Percentiles rank a stretch among this genome's conserved stretches.
Conservation (phyloP, 2,329 filamentous ascomycete genomes). For the Byssochlamys sp. region DNA sequence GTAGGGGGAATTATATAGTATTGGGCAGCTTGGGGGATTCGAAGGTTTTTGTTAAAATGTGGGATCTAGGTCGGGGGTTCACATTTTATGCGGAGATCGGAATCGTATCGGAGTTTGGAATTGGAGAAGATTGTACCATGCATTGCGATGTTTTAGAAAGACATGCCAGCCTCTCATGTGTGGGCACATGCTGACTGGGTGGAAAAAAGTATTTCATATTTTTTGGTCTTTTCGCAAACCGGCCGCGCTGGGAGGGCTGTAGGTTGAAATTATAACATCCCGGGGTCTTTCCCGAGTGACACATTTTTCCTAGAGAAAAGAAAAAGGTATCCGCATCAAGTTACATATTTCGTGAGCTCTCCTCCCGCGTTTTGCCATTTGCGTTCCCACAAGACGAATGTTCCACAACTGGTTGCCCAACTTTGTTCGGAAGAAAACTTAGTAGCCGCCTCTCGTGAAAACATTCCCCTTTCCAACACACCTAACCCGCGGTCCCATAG, state of each 20-base stretch:
- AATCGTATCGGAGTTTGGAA: neutral
- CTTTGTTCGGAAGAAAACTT: neutral
- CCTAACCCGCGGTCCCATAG: conserved; percentile 32
- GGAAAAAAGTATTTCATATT: conserved; percentile 26
- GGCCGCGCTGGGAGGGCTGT: conserved; percentile 21
- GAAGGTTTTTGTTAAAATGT: neutral
- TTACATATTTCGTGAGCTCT: conserved; percentile 34
- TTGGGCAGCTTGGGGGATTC: neutral
- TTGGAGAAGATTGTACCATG: conserved; percentile 24
- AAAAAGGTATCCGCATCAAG: conserved; percentile 29
- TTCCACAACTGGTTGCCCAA: neutral
- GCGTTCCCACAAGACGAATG: neutral
- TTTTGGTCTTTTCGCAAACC: conserved; percentile 27
- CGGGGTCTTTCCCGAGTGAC: conserved; percentile 19
- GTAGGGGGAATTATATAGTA: neutral
- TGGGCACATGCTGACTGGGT: conserved; percentile 15
- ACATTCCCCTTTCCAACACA: conserved; percentile 23
- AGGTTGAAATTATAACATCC: conserved; percentile 23
- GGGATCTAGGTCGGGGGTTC: neutral
- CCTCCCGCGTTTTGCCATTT: conserved; percentile 11
- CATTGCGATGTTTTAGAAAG: conserved; percentile 16
- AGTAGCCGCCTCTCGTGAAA: conserved; percentile 26
- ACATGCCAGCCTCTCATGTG: conserved; percentile 16
- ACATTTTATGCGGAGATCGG: neutral
- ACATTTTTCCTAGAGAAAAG: conserved; percentile 22